Conservation (phyloP, 1,284 basidiomycete genomes). For the Cryptococcus depauperatus region DNA sequence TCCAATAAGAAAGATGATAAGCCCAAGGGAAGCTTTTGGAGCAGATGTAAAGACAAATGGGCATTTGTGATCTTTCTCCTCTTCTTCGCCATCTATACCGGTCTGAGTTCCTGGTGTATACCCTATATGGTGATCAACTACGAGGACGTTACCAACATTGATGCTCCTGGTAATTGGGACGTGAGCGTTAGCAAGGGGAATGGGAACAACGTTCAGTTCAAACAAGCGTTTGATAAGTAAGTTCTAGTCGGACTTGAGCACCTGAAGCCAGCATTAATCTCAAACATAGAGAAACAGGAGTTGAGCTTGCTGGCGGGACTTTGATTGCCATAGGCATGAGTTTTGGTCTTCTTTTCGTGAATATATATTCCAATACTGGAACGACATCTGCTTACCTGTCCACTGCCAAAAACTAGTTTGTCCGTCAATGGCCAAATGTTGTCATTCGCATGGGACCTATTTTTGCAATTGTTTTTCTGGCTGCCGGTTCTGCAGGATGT, state of each 20-base stretch:
- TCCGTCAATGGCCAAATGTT: constrained; percentile 5
- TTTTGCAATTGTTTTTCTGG: neutral
- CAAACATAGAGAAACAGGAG: constrained; percentile 1
- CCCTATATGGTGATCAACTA: constrained; percentile 2
- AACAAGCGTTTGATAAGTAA: constrained; percentile 5
- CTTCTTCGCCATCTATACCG: neutral
- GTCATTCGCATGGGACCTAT: constrained; percentile 6
- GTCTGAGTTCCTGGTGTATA: constrained; percentile 4
- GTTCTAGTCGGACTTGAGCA: neutral
- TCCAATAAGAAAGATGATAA: neutral
- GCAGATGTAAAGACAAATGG: constrained; percentile 9
- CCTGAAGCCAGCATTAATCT: neutral
- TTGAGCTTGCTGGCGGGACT: constrained; percentile 3
- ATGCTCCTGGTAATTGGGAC: neutral
- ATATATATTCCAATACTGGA: neutral
- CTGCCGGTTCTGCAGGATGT: neutral
- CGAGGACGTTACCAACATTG: neutral
- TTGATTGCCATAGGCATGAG: constrained; percentile 5
- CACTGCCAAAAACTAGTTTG: constrained; percentile 4
- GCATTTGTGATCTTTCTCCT: constrained; percentile 3
- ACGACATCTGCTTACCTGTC: neutral
- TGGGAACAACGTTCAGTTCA: neutral
- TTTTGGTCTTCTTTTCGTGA: constrained; percentile 10
- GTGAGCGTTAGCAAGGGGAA: neutral
- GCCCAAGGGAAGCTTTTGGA: constrained; percentile 2